Evolutionary conservation across 2,329 filamentous ascomycete genomes (phyloP), one percentile per base, ranked within the genome.

Genomic region (Apiospora malaysiana): DNA sequence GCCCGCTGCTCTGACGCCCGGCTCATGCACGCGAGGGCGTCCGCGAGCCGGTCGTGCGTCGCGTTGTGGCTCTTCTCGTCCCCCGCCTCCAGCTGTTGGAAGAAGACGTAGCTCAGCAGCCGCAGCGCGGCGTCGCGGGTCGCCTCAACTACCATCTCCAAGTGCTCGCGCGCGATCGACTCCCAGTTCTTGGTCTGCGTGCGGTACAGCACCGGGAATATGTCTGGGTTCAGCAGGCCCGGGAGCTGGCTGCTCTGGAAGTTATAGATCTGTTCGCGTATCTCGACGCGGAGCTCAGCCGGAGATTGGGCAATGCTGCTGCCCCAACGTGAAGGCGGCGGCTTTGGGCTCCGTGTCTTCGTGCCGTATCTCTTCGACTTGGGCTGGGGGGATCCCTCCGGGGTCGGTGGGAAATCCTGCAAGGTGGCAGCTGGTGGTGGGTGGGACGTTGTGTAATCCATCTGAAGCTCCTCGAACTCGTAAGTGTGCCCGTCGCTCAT

Each of bases 111-210:
- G 49, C 12, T 12, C 23, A 56, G 4, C 23, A 56, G 49, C 23
- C 5, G 10, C 23, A 77, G 73, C 16, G 76, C 73, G 7, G 77
- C 78, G 1, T 21, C 2, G 0, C 47, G 70, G 1, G 78, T 73
- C 1, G 73, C 47, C 0, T 56, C 5, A 0, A 75, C 70, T 1
- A 82, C 73, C 1, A 23, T 45, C 0, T 70, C 2, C 0, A 83
- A 72, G 40, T 83, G 78, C 0, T 63, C 2, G 4, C 72, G 45
- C 0, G 78, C 76, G 0, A 82, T 73, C 0, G 12, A 37, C 0
- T 73, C 56, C 82, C 81, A 83, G n/a, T 77, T 77, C 4, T 71
- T 65, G 0, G 81, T 80, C 65, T 82, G 81, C 32, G 73, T 72
- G 27, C 71, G 73, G 63, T 79, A 82, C 6, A 83, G 75, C 0